These are phyloP conservation scores for Hirsutella thompsonii DNA, from an alignment of 2,329 filamentous ascomycete species.

Conservation along the genomic window DNA sequence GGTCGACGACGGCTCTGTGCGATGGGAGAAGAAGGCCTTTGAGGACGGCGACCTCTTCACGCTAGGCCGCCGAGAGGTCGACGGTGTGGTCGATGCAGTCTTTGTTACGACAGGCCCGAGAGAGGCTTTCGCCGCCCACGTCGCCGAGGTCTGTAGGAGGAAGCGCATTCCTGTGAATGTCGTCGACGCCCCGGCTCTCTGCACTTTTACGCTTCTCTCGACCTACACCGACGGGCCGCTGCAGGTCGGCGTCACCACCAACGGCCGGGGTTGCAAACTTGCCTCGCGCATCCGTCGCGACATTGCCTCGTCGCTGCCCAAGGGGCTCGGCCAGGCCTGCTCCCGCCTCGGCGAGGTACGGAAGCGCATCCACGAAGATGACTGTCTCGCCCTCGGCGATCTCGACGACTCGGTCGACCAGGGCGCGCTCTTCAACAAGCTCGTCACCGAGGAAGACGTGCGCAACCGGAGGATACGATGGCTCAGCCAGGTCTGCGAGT, in stretches of 20 bases:
- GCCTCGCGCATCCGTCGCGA: conserved; percentile 81
- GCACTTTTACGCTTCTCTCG: conserved; percentile 80
- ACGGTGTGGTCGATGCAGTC: conserved; percentile 72
- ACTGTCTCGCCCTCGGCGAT: conserved; percentile 28
- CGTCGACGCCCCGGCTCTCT: conserved; percentile 72
- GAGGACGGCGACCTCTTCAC: conserved; percentile 57
- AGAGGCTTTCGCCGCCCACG: conserved; percentile 38
- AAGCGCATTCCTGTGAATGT: conserved; percentile 89
- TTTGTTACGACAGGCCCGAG: conserved; percentile 60
- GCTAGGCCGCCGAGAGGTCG: conserved; percentile 70
- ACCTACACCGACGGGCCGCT: conserved; percentile 83
- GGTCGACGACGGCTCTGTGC: conserved; percentile 52
- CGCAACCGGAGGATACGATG: conserved; percentile 80
- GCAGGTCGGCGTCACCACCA: conserved; percentile 91
- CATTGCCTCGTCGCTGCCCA: conserved; percentile 67
- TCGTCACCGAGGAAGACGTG: conserved; percentile 62
- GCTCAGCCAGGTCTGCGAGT: conserved; percentile 94
- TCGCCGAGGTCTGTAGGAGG: conserved; percentile 63
- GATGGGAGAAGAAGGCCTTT: conserved; percentile 56
- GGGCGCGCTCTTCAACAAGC: conserved; percentile 68
- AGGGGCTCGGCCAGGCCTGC: conserved; percentile 63
- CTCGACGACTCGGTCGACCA: conserved; percentile 58
- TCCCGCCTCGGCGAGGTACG: conserved; percentile 63
- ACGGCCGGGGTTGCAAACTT: conserved; percentile 87
- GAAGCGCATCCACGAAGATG: conserved; percentile 60